Percentiles rank a stretch among this genome's conserved stretches.
These are phyloP conservation scores for Phytophthora fragariaefolia DNA, from an alignment of 352 stramenopile genomes.

Conservation along the genomic window DNA sequence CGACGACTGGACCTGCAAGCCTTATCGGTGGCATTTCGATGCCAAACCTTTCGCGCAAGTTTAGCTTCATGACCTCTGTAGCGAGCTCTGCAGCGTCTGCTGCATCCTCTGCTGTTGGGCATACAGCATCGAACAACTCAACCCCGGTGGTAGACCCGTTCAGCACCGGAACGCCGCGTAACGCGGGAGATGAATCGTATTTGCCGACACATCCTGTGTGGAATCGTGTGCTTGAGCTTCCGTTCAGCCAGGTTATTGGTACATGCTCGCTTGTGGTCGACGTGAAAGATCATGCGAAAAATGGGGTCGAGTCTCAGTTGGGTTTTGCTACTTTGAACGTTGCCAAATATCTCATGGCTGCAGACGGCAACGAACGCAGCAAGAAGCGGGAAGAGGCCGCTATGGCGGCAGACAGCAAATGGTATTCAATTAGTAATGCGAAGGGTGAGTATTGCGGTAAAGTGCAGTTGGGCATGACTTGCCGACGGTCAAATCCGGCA, in stretches of 20 bases:
- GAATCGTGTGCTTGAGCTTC: constrained; percentile 81
- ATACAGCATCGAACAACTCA: constrained; percentile 29
- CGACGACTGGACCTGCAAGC: constrained; percentile 24
- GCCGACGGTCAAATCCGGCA: constrained; percentile 40
- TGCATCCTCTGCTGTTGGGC: constrained; percentile 34
- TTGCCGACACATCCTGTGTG: constrained; percentile 78
- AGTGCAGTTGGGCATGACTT: constrained; percentile 83
- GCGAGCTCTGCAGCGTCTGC: constrained; percentile 46
- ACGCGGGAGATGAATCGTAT: constrained; percentile 62
- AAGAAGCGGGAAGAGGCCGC: constrained; percentile 68
- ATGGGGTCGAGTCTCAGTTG: constrained; percentile 52
- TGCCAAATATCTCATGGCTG: constrained; percentile 86
- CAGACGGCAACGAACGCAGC: constrained; percentile 41
- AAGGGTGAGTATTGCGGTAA: constrained; percentile 91
- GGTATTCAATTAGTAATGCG: constrained; percentile 86
- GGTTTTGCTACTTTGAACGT: constrained; percentile 80
- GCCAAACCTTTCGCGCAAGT: constrained; percentile 76
- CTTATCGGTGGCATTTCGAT: constrained; percentile 69
- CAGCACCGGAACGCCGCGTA: constrained; percentile 66
- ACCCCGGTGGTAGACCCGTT: constrained; percentile 42
- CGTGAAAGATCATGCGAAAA: constrained; percentile 65
- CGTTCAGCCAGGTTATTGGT: constrained; percentile 79
- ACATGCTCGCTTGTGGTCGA: constrained; percentile 82
- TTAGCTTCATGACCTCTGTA: constrained; percentile 69
- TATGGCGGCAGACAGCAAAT: constrained; percentile 76